Percentiles rank a stretch among this genome's conserved stretches.
These are phyloP conservation scores for Gnomoniopsis sp. DNA, from an alignment of 2,329 filamentous ascomycete species.

Conservation along the genomic window DNA sequence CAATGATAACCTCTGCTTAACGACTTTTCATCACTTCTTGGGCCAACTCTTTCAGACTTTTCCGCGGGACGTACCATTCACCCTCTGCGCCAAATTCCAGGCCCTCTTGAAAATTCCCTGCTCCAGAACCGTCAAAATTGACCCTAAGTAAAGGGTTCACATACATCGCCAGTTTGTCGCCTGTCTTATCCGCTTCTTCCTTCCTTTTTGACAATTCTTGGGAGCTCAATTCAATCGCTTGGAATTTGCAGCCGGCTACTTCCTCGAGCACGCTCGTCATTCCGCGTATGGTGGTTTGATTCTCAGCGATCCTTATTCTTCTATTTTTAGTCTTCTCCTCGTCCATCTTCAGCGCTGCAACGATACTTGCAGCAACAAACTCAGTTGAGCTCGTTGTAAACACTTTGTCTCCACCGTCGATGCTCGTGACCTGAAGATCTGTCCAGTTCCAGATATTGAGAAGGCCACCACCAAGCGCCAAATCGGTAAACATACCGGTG, in stretches of 20 bases:
- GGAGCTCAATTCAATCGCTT: background rate
- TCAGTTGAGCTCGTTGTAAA: background rate
- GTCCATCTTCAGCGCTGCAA: background rate
- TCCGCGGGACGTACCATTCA: background rate
- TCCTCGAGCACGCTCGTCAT: background rate
- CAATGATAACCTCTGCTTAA: no score
- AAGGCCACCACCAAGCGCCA: background rate
- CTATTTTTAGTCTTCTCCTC: conserved; percentile 1
- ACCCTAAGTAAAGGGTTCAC: background rate
- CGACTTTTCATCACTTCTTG: background rate
- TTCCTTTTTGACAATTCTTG: background rate
- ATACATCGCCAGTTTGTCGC: background rate
- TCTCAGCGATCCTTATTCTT: background rate
- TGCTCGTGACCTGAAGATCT: background rate
- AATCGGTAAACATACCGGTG: background rate
- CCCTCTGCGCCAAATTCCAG: background rate
- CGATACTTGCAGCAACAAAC: background rate
- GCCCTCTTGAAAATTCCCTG: background rate
- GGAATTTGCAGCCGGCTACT: background rate
- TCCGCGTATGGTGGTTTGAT: background rate
- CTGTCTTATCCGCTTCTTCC: background rate
- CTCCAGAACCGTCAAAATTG: background rate
- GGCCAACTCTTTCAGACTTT: background rate
- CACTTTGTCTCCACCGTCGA: background rate
- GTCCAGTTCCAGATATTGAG: background rate